Base-by-base conservation (phyloP, 2,329 filamentous ascomycete genomes). In the Cercospora sp. region DNA sequence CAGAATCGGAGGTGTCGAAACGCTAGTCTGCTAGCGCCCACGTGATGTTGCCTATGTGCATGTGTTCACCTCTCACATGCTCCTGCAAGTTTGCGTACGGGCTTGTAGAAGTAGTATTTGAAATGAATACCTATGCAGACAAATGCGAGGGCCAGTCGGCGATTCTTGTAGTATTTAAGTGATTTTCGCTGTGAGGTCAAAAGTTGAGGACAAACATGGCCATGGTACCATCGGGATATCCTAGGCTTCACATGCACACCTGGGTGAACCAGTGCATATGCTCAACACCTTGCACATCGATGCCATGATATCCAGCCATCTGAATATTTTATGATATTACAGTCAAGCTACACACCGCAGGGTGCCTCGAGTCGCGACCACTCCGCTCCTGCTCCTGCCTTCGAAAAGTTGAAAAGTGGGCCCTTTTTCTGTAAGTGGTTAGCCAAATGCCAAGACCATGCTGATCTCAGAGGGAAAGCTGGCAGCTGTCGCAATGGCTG, bases 1-100 rank as follows among this genome's bases (percentile, higher is more conserved):
- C 55, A 30, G 55, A 37, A 59, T 13, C 37, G 55, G 55, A 59
- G 55, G 55, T 59, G 55, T 37, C 32, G 32, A 59, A 59, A 59
- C 55, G 55, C 55, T 59, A 59, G 55, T 24, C 49, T 53, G 49
- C 49, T 53, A 53, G 49, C 49, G 49, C 21, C 49, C 49, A 53
- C 49, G 49, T 53, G 49, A 53, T 53, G 49, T 53, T 24, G 24
- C 24, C 10, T 28, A 30, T 30, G 49, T 53, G 49, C 49, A 53
- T 53, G 55, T 37, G 28, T 59, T 37, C 55, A 59, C 55, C 28
- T 59, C 28, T 7, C 55, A 59, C 55, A 34, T 37, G 28, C 55
- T 32, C 55, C 12, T 16, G 30, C 55, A 21, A 18, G 18, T 59
- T 12, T 58, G 12, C 13, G 9, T n/a, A 34, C 24, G 4, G 24